Percentiles rank a stretch among this genome's conserved stretches.
These are phyloP conservation scores for Lipomyces anomalus DNA, from an alignment of 805 yeast species.

Conservation along the genomic window DNA sequence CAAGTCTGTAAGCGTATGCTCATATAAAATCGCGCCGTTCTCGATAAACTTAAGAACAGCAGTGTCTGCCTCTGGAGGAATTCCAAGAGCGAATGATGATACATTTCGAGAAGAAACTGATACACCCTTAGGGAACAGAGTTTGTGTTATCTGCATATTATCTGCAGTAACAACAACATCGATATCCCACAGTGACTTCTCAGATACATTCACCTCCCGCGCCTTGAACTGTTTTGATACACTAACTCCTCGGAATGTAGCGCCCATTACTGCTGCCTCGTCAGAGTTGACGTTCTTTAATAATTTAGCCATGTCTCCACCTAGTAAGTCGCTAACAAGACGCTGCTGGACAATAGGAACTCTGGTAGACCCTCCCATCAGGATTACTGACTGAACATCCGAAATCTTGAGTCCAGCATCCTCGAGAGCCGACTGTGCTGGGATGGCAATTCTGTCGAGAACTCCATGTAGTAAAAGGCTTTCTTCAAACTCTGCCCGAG, in stretches of 20 bases:
- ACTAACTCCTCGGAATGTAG: constrained; percentile 75
- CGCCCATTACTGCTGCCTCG: constrained; percentile 87
- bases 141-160: constrained; percentile 22
- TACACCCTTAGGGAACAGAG: constrained; percentile 48
- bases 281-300: constrained; percentile 90
- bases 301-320: constrained; percentile 49
- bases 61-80: constrained; percentile 6
- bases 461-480: constrained; percentile 37
- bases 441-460: constrained; percentile 44
- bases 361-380: constrained; percentile 87
- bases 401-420: constrained; percentile 28
- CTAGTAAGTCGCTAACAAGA: constrained; percentile 30
- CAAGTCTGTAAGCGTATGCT: constrained; percentile 7
- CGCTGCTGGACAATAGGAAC: constrained; percentile 74
- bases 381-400: constrained; percentile 59
- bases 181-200: constrained; percentile 49
- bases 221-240: constrained; percentile 64
- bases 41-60: constrained; percentile 13
- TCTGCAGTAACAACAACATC: constrained; percentile 33
- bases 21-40: constrained; percentile 4
- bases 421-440: constrained; percentile 49
- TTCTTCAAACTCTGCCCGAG: constrained; percentile 78
- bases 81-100: background rate
- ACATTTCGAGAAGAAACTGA: constrained; percentile 31
- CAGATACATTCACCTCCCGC: constrained; percentile 54